Conservation (phyloP, 2,329 filamentous ascomycete genomes). For the Blastomyces parvus region DNA sequence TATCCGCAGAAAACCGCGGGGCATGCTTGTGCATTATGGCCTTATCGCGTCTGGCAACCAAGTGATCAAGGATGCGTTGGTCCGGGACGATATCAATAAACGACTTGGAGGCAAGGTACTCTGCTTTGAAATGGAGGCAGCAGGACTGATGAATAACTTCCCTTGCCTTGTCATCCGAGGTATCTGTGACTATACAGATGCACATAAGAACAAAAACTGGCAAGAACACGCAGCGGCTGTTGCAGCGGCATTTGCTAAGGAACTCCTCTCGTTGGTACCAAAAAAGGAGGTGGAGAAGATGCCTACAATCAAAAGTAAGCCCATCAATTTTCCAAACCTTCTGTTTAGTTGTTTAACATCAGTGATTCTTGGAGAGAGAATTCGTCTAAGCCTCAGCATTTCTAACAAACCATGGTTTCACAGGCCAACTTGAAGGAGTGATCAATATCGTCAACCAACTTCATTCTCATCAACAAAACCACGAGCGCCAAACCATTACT, state of each 20-base stretch:
- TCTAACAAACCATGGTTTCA: background rate
- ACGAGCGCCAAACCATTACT: background rate
- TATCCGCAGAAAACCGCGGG: background rate
- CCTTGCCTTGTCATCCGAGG: conserved; percentile 15
- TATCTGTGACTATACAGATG: conserved; percentile 14
- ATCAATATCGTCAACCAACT: background rate
- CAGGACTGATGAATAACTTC: conserved; percentile 8
- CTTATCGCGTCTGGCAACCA: conserved; percentile 17
- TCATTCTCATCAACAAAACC: background rate
- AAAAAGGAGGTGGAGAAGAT: background rate
- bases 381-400: background rate
- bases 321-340: background rate
- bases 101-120: conserved; percentile 2
- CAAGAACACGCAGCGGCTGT: conserved; percentile 16
- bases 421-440: background rate
- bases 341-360: background rate
- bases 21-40: conserved; percentile 15
- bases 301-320: background rate
- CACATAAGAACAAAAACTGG: conserved; percentile 16
- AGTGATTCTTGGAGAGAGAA: background rate
- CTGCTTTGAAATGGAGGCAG: too few species aligned
- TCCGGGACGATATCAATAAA: conserved; percentile 2
- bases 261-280: conserved; percentile 11
- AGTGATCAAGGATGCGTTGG: conserved; percentile 14
- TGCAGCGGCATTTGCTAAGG: conserved; percentile 17